Evolutionary conservation across 345 rosid genomes (phyloP), one percentile per base, ranked within the genome.

Genomic region (Aurinia saxatilis): DNA sequence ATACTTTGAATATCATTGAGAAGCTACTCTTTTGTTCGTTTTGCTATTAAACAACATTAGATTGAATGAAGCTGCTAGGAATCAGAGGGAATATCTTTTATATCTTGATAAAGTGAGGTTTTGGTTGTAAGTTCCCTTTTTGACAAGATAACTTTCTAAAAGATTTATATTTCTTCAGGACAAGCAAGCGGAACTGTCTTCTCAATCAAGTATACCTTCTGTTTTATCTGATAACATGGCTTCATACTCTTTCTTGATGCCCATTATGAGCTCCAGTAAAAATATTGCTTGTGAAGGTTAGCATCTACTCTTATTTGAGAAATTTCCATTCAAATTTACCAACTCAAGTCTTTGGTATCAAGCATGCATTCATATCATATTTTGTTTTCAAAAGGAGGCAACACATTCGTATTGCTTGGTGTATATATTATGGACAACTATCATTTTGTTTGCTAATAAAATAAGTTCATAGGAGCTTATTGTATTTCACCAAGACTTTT

Each of bases 131-230:
- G 17, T 19, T 18, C 2, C 10, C 15, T 33, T 52, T 41, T 40
- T 5, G 8, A 31, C 7, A 40, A 8, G 7, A 14, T 10, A 45
- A 8, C 2, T 2, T 25, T 50, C 57, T 55, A 38, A 36, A 25
- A n/a, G n/a, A 61, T 34, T 77, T 70, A 70, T 74, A 34, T 78
- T 71, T 83, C 78, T 84, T 69, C 84, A 80, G 91, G 90, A 81
- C 68, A 78, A 86, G 76, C 83, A 75, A 70, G 72, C 62, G 71
- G 91, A 78, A 67, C 75, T 82, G 76, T 80, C 88, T 10, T 57
- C 82, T 14, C 83, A 59, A 62, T 66, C 73, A 27, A 79, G 70
- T 69, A 25, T 70, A 19, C 63, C 79, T 77, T 76, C 80, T 62
- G 67, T 64, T 71, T 53, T 78, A 45, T 72, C 79, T 14, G 80